Evolutionary conservation across 345 rosid genomes (phyloP), one percentile per base, ranked within the genome.

Genomic region (Anacardium occidentale): DNA sequence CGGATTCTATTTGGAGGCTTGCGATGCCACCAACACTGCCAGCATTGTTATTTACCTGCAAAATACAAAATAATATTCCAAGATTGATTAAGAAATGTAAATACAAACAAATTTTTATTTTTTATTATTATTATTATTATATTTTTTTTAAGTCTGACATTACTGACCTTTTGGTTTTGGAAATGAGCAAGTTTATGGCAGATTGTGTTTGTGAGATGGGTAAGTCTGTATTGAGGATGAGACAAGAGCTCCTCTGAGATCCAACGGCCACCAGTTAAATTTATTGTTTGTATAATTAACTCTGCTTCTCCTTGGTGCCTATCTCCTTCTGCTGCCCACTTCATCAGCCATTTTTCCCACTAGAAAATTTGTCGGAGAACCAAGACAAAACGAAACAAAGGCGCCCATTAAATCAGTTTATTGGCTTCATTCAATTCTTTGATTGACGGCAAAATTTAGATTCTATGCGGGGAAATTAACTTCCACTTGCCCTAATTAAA

Each of bases 311-410:
- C 90, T 26, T 50, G 66, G 61, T 78, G 72, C 59, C 76, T 83
- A 24, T 84, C 88, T 69, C 88, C 96, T 75, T 81, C 84, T 57
- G 54, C 78, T 63, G 69, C 68, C 97, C 95, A 92, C 56, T 73
- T 86, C 68, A 72, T 48, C 45, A 95, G 76, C 96, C 94, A 95
- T 52, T 79, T 89, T 74, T 79, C 90, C 99, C 99, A 95, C 99
- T 95, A 64, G 20, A 61, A 22, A 9, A 53, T 5, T 37, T 5
- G 5, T 5, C 8, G 8, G 42, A 37, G 10, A 37, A 5, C n/a
- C n/a, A n/a, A n/a, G n/a, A 37, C 7, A 1, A 37, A 37, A 37
- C 42, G 7, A 7, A 37, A 37, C 1, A 1, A 29, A 29, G 3
- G 3, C 32, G 2, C 3, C 32, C 1, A 29, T 29, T 29, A 6